Evolutionary conservation across 192 early-diverging fungal species (phyloP).

Genomic region (Gaertneriomyces sp.): DNA sequence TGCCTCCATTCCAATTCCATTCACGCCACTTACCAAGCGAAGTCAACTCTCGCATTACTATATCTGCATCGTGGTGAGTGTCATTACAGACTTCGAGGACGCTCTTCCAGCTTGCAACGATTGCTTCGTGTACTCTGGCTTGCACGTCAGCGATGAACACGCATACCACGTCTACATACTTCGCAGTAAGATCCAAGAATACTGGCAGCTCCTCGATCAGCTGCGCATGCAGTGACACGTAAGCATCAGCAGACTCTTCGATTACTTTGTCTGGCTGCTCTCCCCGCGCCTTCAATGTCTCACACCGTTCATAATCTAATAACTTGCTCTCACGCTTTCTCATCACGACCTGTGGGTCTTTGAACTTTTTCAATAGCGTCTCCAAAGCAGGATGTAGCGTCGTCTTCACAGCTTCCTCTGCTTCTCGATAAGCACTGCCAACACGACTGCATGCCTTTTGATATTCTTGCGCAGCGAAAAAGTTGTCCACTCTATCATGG

Average conservation of each 20-base stretch:
- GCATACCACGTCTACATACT: conserved; percentile 61
- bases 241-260: conserved; percentile 62
- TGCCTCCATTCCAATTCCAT: not conserved
- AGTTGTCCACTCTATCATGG: conserved; percentile 4
- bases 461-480: conserved; percentile 19
- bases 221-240: conserved; percentile 65
- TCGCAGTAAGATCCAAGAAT: conserved; percentile 52
- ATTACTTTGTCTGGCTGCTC: conserved; percentile 64
- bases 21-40: not conserved
- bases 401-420: conserved; percentile 14
- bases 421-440: conserved; percentile 16
- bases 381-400: conserved; percentile 34
- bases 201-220: conserved; percentile 69
- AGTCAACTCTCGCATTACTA: not conserved
- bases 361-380: conserved; percentile 35
- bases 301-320: conserved; percentile 67
- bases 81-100: conserved; percentile 7
- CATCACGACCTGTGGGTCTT: conserved; percentile 66
- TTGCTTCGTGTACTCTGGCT: conserved; percentile 45
- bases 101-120: conserved; percentile 34
- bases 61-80: not conserved
- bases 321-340: conserved; percentile 69
- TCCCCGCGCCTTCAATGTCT: conserved; percentile 54
- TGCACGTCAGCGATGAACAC: conserved; percentile 57
- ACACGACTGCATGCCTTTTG: conserved; percentile 16